Base-by-base conservation (phyloP, 176 grass and related monocot species). In the Aegilops sharonensis region DNA sequence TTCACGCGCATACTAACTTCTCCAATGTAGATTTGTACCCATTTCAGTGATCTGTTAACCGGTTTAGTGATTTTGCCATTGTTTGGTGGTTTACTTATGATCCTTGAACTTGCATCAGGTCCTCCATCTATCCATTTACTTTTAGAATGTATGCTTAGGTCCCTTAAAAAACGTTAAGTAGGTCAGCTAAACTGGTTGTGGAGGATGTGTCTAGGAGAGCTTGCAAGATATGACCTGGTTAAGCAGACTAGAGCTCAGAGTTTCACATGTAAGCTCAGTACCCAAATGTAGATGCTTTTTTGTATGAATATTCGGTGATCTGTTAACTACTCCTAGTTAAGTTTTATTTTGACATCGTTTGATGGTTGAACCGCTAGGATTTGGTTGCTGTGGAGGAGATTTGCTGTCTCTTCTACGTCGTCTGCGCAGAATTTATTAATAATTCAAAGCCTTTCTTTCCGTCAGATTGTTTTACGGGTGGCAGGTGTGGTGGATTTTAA, bases 391-490 rank as follows among this genome's bases (percentile, higher is more conserved):
- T 21, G 0, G 56, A 59, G 56, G 56, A 0, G 56, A 21, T 20
- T 59, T 20, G 6, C 56, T 12, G 52, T 18, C 5, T 42, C 9
- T 83, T 40, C 25, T 25, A 29, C 2, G 37, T 8, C 23, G 0
- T 9, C 37, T 31, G 37, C n/a, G 23, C 8, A 27, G 6, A 79
- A 34, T 71, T 57, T 31, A 7, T 37, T 71, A 39, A 9, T 32
- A 27, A 15, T 24, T 57, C 25, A 43, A 36, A 64, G 32, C 34
- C 3, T 8, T 45, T 45, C 2, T 48, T 66, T 68, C 2, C 12
- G 36, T 37, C 66, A 62, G 63, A 72, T 83, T 21, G 47, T 77
- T 77, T 48, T n/a, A 20, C 54, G 60, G 15, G 71, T 83, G 13
- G 27, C 25, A 12, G 27, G 62, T 40, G 62, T 81, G 72, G 42